Base-by-base conservation (phyloP, 257 asterid species). In the Capsicum baccatum region DNA sequence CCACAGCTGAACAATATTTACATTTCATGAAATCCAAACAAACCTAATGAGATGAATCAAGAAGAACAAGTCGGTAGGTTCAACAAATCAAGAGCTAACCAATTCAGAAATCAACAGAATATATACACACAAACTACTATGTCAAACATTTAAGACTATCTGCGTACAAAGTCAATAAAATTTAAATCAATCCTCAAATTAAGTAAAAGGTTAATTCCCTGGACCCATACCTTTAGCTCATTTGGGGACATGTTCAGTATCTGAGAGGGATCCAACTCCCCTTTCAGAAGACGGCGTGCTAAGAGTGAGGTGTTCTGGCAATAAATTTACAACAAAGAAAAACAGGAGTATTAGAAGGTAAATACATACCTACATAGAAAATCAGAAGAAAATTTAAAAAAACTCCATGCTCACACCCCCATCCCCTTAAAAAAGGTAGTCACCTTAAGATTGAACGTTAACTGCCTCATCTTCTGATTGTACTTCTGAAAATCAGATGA, bases 151-250 rank as follows among this genome's bases (percentile, higher is more conserved):
- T 76, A 26, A 26, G 48, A 21, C n/a, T 14, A 76, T 52, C 42
- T 54, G 26, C 48, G 63, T 44, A n/a, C 6, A n/a, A 54, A 70
- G 57, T 64, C n/a, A 16, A 17, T 70, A 13, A 81, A 66, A 57
- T 57, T 48, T 57, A 88, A 60, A 58, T 58, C 33, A 64, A 80
- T 81, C 47, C 16, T 56, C 56, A 50, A 57, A 33, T 47, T 70
- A 13, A 83, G 62, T 58, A 55, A 52, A 26, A 26, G 33, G 33
- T 76, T 76, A 69, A 15, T 68, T 52, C 63, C 59, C 42, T 76
- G 80, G 67, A 37, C 76, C 57, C 64, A 70, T 83, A 96, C 99
- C 97, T 94, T 96, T 58, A 96, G 89, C 85, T 94, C 96, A 68
- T 83, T 86, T 15, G 96, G 94, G 42, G 93, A 85, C 98, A 96